These are phyloP conservation scores for Metschnikowia orientalis DNA, from an alignment of 805 yeast genomes.

Conservation along the genomic window DNA sequence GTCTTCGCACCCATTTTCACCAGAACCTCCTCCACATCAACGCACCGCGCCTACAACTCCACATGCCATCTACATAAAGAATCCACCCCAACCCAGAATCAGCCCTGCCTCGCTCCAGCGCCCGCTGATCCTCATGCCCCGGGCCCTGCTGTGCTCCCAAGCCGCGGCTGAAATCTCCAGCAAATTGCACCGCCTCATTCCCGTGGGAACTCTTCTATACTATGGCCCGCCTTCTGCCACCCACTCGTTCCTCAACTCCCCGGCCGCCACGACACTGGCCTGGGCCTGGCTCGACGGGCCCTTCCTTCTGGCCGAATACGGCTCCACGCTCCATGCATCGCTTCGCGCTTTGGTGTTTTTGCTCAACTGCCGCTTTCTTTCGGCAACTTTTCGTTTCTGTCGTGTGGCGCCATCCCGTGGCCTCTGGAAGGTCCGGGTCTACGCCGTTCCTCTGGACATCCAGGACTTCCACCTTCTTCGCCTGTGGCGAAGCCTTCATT, in stretches of 20 bases:
- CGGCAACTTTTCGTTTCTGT: constrained; percentile 39
- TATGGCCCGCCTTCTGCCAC: constrained; percentile 39
- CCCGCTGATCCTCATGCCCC: constrained; percentile 1
- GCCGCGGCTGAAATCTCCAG: constrained; percentile 30
- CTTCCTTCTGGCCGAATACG: constrained; percentile 18
- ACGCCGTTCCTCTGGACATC: constrained; percentile 45
- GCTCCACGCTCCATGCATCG: constrained; percentile 17
- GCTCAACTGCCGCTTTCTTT: constrained; percentile 34
- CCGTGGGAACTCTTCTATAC: constrained; percentile 48
- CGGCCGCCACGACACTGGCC: constrained; percentile 25
- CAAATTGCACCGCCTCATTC: constrained; percentile 34
- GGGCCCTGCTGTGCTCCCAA: constrained; percentile 5
- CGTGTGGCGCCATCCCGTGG: not conserved
- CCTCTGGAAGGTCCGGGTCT: constrained; percentile 40
- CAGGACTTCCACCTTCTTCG: constrained; percentile 27
- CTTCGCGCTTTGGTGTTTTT: constrained; percentile 42
- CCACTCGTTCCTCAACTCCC: constrained; percentile 29
- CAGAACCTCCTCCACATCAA: no score
- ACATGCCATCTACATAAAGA: no score
- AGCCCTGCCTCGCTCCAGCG: no score
- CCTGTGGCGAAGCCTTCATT: constrained; percentile 26
- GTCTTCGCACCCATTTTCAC: no score
- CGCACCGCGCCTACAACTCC: no score
- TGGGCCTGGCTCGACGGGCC: constrained; percentile 60
- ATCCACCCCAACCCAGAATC: no score